Evolutionary conservation across 257 asterid genomes (phyloP).

Genomic region (Fraxinus americana): DNA sequence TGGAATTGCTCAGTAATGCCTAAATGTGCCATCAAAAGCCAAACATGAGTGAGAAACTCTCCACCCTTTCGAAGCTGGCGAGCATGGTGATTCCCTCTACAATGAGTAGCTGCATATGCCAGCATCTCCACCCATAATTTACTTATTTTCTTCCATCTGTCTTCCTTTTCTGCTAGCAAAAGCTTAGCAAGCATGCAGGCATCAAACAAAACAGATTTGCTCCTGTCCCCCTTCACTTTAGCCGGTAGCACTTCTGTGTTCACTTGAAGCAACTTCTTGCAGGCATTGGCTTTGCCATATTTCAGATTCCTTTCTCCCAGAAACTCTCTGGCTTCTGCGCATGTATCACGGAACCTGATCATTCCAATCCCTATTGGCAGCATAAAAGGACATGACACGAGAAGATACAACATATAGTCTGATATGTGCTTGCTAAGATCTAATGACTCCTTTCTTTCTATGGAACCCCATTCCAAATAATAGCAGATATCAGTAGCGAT

Average conservation of each 20-base stretch:
- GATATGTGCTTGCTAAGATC: constrained; percentile 52
- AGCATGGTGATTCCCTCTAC: constrained; percentile 55
- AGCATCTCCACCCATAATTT: constrained; percentile 55
- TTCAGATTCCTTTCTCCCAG: constrained; percentile 27
- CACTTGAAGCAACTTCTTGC: constrained; percentile 40
- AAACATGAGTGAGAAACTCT: constrained; percentile 62
- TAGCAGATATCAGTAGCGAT: constrained; percentile 56
- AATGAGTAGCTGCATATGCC: constrained; percentile 49
- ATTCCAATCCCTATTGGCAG: constrained; percentile 59
- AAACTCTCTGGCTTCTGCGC: constrained; percentile 50
- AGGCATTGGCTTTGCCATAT: constrained; percentile 21
- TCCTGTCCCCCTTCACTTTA: constrained; percentile 62
- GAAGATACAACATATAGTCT: constrained; percentile 56
- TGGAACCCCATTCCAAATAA: constrained; percentile 17
- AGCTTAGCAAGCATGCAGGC: constrained; percentile 49
- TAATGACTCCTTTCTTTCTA: constrained; percentile 26
- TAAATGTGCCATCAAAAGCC: constrained; percentile 69
- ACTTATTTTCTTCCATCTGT: constrained; percentile 38
- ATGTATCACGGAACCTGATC: constrained; percentile 53
- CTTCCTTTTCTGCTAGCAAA: neutral
- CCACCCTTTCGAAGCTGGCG: constrained; percentile 64
- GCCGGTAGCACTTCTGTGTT: constrained; percentile 41
- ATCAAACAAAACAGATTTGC: constrained; percentile 59
- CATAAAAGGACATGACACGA: constrained; percentile 48
- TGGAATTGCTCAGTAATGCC: constrained; percentile 58